phyloP scores from a whole-genome alignment of 2,329 filamentous ascomycete species.

The Ceratocystis harringtonii region DNA sequence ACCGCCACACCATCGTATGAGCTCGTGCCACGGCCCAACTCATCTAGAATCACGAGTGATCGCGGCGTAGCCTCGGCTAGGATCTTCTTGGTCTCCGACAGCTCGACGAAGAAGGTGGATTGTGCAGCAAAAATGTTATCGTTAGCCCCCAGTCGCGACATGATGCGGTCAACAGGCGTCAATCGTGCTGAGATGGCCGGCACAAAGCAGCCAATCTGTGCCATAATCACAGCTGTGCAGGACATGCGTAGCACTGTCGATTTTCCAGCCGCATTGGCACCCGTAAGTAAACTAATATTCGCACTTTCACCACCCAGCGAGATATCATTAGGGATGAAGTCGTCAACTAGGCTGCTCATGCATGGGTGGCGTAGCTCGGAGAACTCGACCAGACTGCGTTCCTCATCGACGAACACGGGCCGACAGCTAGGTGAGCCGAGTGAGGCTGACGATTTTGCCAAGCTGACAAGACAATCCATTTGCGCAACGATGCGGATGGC shows the following conservation, averaged over 20 bases:
- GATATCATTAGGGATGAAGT: slow-evolving; percentile 95
- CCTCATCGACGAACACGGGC: slow-evolving; percentile 70
- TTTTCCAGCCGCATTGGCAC: slow-evolving; percentile 93
- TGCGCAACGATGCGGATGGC: slow-evolving; percentile 85
- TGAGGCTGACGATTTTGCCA: slow-evolving; percentile 74
- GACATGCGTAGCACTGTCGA: slow-evolving; percentile 95
- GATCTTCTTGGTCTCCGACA: slow-evolving; percentile 97
- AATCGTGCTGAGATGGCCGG: slow-evolving; percentile 69
- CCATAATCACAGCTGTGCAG: slow-evolving; percentile 92
- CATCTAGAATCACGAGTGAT: slow-evolving; percentile 90
- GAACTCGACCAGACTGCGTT: slow-evolving; percentile 81
- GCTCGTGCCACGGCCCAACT: slow-evolving; percentile 84
- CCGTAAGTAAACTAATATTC: slow-evolving; percentile 83
- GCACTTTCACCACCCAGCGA: slow-evolving; percentile 64
- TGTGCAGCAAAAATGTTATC: slow-evolving; percentile 98
- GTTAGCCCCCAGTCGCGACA: slow-evolving; percentile 93
- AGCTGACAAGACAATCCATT: slow-evolving; percentile 84
- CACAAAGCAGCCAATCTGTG: slow-evolving; percentile 86
- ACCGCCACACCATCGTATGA: slow-evolving; percentile 96
- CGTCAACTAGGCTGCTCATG: slow-evolving; percentile 73
- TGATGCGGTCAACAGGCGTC: slow-evolving; percentile 90
- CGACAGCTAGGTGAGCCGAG: slow-evolving; percentile 79
- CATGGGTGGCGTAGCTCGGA: slow-evolving; percentile 87
- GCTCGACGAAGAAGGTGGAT: slow-evolving; percentile 94
- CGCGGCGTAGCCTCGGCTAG: slow-evolving; percentile 83